Evolutionary conservation across 352 stramenopile genomes (phyloP).

Genomic region (Globisporangium camurandrum): DNA sequence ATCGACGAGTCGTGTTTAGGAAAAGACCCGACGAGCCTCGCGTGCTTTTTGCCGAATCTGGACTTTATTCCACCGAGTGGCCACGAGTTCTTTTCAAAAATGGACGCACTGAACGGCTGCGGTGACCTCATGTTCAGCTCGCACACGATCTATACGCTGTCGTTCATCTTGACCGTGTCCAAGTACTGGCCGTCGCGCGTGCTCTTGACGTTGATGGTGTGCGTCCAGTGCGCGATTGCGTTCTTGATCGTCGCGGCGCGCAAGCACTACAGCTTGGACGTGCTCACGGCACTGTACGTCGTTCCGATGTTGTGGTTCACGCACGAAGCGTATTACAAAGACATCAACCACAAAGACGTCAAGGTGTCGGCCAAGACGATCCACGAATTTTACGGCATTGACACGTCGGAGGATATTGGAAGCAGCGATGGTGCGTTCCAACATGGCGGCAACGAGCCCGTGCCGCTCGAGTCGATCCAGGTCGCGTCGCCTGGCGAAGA

Average conservation of each 20-base stretch:
- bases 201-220: constrained; percentile 63
- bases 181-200: constrained; percentile 86
- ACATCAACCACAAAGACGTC: constrained; percentile 79
- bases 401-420: constrained; percentile 23
- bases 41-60: constrained; percentile 62
- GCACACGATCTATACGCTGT: constrained; percentile 90
- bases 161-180: constrained; percentile 75
- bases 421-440: constrained; percentile 11
- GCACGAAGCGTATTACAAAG: constrained; percentile 69
- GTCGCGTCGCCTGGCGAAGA: constrained; percentile 23
- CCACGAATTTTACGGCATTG: constrained; percentile 53
- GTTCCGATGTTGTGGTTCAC: constrained; percentile 81
- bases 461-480: constrained; percentile 15
- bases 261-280: constrained; percentile 89
- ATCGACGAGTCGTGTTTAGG: constrained; percentile 56
- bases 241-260: constrained; percentile 84
- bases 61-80: constrained; percentile 57
- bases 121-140: constrained; percentile 91
- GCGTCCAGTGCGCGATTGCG: constrained; percentile 73
- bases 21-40: constrained; percentile 38
- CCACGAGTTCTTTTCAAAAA: constrained; percentile 51
- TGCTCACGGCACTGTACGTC: constrained; percentile 86
- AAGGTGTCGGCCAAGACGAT: constrained; percentile 46
- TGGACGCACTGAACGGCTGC: constrained; percentile 80
- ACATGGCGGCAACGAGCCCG: constrained; percentile 1